These are phyloP conservation scores for Pachyrhizus erosus DNA, from an alignment of 306 rosid species.

Conservation along the genomic window DNA sequence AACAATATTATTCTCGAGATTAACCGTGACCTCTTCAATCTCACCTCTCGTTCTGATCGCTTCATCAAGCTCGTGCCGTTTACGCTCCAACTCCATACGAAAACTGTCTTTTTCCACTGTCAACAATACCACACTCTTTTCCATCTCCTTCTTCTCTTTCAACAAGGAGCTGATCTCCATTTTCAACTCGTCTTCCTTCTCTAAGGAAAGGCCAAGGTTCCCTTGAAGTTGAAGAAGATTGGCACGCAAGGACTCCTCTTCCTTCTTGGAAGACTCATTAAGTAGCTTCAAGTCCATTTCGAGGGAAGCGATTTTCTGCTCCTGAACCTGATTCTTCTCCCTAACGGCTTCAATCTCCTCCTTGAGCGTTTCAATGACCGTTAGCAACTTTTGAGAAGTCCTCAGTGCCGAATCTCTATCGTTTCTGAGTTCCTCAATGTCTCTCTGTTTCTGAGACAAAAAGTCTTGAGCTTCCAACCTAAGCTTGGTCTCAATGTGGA, in stretches of 20 bases:
- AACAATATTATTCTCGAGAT: conserved; percentile 45
- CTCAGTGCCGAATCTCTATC: too few species aligned
- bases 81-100: conserved; percentile 43
- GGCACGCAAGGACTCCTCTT: conserved; percentile 39
- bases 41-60: conserved; percentile 37
- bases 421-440: conserved; percentile 35
- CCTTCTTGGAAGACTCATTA: conserved; percentile 36
- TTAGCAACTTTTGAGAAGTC: conserved; percentile 39
- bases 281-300: conserved; percentile 50
- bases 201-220: conserved; percentile 42
- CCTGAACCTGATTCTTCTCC: conserved; percentile 44
- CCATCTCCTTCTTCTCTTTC: conserved; percentile 56
- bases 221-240: conserved; percentile 47
- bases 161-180: conserved; percentile 44
- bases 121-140: conserved; percentile 48
- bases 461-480: conserved; percentile 38
- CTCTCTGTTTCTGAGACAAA: conserved; percentile 42
- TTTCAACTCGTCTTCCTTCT: conserved; percentile 47
- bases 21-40: conserved; percentile 51
- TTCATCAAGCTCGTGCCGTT: conserved; percentile 47
- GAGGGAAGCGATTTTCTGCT: conserved; percentile 34
- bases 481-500: conserved; percentile 39
- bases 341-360: too few species aligned
- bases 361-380: conserved; percentile 50
- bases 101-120: conserved; percentile 31